phyloP scores from a whole-genome alignment of 306 rosid genomes.

The Fragaria vesca region DNA sequence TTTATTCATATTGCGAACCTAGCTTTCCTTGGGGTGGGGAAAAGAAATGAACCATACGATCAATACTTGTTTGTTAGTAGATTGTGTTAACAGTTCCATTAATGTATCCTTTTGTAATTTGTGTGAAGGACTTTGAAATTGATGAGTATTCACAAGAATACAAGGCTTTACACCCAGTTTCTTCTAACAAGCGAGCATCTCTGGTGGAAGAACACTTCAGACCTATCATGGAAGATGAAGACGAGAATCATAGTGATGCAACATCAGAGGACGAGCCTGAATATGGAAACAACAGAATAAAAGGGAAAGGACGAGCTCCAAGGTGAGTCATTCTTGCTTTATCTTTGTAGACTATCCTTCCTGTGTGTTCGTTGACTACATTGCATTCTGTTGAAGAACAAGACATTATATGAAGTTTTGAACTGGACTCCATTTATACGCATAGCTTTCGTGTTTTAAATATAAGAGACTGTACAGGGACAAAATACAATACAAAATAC shows the following conservation, averaged over 20 bases:
- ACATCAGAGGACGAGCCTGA: conserved; percentile 50
- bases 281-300: conserved; percentile 6
- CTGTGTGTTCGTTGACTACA: neutral
- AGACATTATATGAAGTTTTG: neutral
- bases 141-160: conserved; percentile 68
- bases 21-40: neutral
- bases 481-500: neutral
- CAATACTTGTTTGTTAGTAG: neutral
- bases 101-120: conserved; percentile 18
- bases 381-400: neutral
- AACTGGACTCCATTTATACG: neutral
- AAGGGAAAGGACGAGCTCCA: conserved; percentile 49
- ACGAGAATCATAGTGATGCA: conserved; percentile 46
- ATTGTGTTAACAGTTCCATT: neutral
- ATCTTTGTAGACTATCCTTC: conserved; percentile 1
- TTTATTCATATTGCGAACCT: neutral
- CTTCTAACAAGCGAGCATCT: conserved; percentile 74
- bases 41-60: neutral
- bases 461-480: neutral
- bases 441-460: neutral
- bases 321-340: conserved; percentile 46
- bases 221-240: conserved; percentile 60
- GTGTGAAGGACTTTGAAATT: conserved; percentile 67
- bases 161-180: conserved; percentile 76
- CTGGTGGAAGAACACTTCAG: conserved; percentile 78